These are phyloP conservation scores for Fusarium anguioides DNA, from an alignment of 2,329 filamentous ascomycete species.

Conservation along the genomic window DNA sequence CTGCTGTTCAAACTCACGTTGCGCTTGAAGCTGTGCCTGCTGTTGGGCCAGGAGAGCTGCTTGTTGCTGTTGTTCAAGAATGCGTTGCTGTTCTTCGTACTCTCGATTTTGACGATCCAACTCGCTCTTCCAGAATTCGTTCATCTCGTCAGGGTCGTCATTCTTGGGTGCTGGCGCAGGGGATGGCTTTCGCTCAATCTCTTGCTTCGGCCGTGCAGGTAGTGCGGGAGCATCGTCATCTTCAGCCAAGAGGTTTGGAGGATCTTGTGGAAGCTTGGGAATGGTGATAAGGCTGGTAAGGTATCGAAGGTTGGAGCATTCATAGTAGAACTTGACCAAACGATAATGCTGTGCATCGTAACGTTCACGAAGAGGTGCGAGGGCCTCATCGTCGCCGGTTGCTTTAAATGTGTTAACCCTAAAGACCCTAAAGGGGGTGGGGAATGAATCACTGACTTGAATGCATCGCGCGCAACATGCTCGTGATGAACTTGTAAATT, in stretches of 20 bases:
- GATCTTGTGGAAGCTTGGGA: constrained; percentile 93
- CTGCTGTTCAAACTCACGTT: constrained; percentile 96
- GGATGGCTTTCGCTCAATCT: constrained; percentile 74
- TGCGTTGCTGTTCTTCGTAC: constrained; percentile 92
- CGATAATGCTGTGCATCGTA: constrained; percentile 98
- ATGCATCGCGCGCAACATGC: constrained; percentile 99
- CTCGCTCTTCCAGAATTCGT: constrained; percentile 97
- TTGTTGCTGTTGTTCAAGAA: constrained; percentile 88
- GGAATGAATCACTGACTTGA: constrained; percentile 70
- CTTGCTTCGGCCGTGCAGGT: constrained; percentile 82
- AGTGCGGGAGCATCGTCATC: constrained; percentile 86
- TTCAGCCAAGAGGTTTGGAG: constrained; percentile 87
- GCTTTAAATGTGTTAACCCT: constrained; percentile 59
- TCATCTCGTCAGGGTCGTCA: constrained; percentile 92
- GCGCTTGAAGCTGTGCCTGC: constrained; percentile 83
- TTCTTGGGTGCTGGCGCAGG: constrained; percentile 74
- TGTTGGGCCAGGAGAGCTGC: constrained; percentile 84
- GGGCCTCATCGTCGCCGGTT: constrained; percentile 91
- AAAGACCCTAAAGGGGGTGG: background rate
- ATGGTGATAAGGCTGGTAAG: constrained; percentile 96
- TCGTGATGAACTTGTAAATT: constrained; percentile 99
- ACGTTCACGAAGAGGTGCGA: constrained; percentile 85
- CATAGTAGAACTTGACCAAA: constrained; percentile 97
- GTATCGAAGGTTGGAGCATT: constrained; percentile 97
- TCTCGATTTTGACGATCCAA: constrained; percentile 91